Base-by-base conservation (phyloP, 495 filamentous ascomycete species). In the Parathielavia appendiculata region DNA sequence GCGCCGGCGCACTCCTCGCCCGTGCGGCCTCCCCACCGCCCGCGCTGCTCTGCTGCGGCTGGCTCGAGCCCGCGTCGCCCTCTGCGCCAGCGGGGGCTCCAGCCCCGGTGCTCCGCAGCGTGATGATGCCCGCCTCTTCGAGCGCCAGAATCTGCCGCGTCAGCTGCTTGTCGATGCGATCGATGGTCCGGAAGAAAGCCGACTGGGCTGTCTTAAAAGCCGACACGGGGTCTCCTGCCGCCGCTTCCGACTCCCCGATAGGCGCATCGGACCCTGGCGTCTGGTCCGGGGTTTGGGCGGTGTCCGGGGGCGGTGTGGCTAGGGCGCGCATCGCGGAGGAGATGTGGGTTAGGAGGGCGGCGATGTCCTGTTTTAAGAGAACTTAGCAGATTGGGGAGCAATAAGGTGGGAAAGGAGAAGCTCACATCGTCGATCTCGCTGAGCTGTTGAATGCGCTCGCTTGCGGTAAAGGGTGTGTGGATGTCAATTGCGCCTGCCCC, bases 141-240 rank as follows among this genome's bases (percentile, higher is more conserved):
- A 95, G 70, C 0, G 86, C 88, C 62, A 85, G 85, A 58, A 91
- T 86, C 63, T 95, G 89, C n/a, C 87, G 81, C 47, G 83, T 82
- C 17, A 95, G 78, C 7, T 81, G 76, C 12, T 88, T 83, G 67
- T 88, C 84, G 46, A 90, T 79, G 7, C 81, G 79, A 40, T 86
- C 86, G 1, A 92, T 74, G 0, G 83, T 82, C n/a, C 74, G 72
- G 62, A 95, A 85, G 73, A 90, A 71, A 48, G 54, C 86, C 23
- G 81, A 71, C 16, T 86, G 78, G 41, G 86, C 84, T 6, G 82
- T 73, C 51, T 80, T 75, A 71, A 93, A 92, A 20, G 77, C 75
- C 5, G 75, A 63, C 62, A 83, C 81, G 57, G 81, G 82, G 50
- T 79, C 73, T 48, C 77, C 67, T 39, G 73, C 50, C 58, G 51